Base-by-base conservation (phyloP, 1,284 basidiomycete genomes). In the Lignosus rhinocerotis region DNA sequence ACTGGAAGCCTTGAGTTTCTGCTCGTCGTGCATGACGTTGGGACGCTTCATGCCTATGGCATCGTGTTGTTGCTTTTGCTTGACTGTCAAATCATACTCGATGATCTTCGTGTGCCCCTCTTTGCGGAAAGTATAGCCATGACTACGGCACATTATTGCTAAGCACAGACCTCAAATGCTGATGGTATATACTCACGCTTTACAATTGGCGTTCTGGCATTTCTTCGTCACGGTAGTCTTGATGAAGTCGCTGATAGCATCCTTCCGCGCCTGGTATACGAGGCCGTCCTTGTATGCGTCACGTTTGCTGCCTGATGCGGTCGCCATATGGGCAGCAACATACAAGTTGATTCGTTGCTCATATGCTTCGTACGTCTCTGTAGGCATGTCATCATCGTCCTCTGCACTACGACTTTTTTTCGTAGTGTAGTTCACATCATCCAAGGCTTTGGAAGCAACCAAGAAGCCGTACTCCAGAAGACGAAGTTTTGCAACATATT, bases 21-120 rank as follows among this genome's bases (percentile, higher is more conserved):
- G 79, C 56, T 80, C 73, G 42, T 72, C 70, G n/a, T 80, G 72
- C 39, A 94, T 79, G 34, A 95, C 89, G 70, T 93, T 81, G 19
- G 87, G 90, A 30, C 90, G 83, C 62, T 76, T 84, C 58, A 88
- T 75, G n/a, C 76, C 80, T 51, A 75, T 73, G n/a, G 77, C 73
- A 6, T 75, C 70, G 71, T 91, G 86, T 52, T 84, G 80, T 38
- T 75, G 79, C 73, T 92, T 92, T 70, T 96, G 90, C 75, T 95
- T 96, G 6, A 74, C 57, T 1, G 92, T 81, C 32, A 98, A 81
- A 67, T 95, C 94, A 68, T 93, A 92, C 76, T 98, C 96, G 71
- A 98, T 90, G 63, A 99, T 85, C 76, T 98, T 98, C 59, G 93
- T 92, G 70, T 93, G 84, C 1, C 93, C 94, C 71, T 99, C 97